A percentile compares a stretch with the other conserved stretches of the same genome.
Conservation (phyloP, 2,329 filamentous ascomycete species). For the Cladosporium phlei region DNA sequence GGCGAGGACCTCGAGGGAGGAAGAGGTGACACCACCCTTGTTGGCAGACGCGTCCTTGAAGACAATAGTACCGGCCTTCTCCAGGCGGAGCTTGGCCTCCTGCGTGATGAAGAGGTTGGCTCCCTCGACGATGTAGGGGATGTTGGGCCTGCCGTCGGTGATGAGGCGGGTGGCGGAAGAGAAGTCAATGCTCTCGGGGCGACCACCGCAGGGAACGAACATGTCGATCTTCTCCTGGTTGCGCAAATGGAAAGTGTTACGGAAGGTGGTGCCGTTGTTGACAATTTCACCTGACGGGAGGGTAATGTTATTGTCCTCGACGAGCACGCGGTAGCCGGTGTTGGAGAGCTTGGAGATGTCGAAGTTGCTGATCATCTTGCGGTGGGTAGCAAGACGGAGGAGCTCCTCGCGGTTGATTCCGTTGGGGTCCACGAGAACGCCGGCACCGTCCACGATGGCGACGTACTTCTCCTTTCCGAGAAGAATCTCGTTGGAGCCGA, state of each 20-base stretch:
- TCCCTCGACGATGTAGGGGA: slow-evolving; percentile 95
- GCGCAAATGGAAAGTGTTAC: slow-evolving; percentile 93
- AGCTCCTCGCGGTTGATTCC: slow-evolving; percentile 83
- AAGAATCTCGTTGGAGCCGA: slow-evolving; percentile 96
- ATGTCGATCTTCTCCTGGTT: slow-evolving; percentile 65
- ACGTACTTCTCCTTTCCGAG: slow-evolving; percentile 94
- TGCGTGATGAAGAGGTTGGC: slow-evolving; percentile 99
- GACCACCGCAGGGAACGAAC: slow-evolving; percentile 94
- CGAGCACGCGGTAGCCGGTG: slow-evolving; percentile 84
- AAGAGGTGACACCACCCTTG: slow-evolving; percentile 97
- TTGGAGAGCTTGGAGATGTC: slow-evolving; percentile 79
- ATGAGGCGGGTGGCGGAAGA: slow-evolving; percentile 84
- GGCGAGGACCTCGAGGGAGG: slow-evolving; percentile 90
- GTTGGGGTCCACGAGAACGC: slow-evolving; percentile 77
- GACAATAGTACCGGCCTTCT: slow-evolving; percentile 88
- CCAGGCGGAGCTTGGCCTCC: slow-evolving; percentile 90
- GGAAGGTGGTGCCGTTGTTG: slow-evolving; percentile 89
- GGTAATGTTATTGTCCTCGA: slow-evolving; percentile 84
- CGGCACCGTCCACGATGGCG: slow-evolving; percentile 90
- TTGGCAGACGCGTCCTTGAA: slow-evolving; percentile 98
- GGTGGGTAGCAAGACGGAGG: slow-evolving; percentile 73
- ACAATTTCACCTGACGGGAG: slow-evolving; percentile 82
- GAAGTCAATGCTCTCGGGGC: slow-evolving; percentile 93
- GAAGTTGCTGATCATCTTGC: slow-evolving; percentile 85
- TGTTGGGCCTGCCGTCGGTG: slow-evolving; percentile 75